Evolutionary conservation across 768 basidiomycete species (phyloP), one percentile per base, ranked within the genome.

Genomic region (Russula abietina): DNA sequence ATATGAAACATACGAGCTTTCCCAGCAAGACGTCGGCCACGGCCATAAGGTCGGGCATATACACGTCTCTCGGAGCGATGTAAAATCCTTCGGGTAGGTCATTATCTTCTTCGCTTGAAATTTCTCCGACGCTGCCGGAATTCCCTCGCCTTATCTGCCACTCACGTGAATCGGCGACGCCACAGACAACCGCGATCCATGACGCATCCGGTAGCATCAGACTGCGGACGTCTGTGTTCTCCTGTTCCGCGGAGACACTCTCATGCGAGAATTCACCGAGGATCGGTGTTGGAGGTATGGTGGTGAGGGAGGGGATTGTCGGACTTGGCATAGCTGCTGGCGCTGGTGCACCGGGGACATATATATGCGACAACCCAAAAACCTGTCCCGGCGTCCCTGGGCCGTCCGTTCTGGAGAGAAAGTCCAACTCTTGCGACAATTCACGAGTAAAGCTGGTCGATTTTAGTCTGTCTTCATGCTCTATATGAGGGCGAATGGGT

Each of bases 141-240:
- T 61, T 59, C 19, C 71, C 55, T 72, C 74, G 33, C 70, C 71
- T 57, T 71, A 69, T 38, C 68, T 70, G 36, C 74, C 75, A 77
- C 81, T 80, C 67, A 80, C 79, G 60, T 79, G 81, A 63, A 55
- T 84, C 84, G 24, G 86, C 79, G 36, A 87, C 82, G 4, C 89
- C 89, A 68, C 89, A 91, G 8, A 92, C 85, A 55, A 91, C 77
- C 4, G 89, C 88, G 61, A 91, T 88, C 89, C 90, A 91, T 6
- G 81, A 80, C 8, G 75, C 75, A 57, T 86, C 82, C 1, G 90
- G 89, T 2, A 92, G 75, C 39, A 91, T 73, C 24, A 75, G 72
- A 24, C 2, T 45, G 19, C 39, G 54, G 17, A 32, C 17, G 76
- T 72, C 22, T 71, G 68, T 7, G 72, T 76, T 36, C 16, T 67